Evolutionary conservation across 352 stramenopile species (phyloP), one percentile per base, ranked within the genome.

Genomic region (Globisporangium nodosum): DNA sequence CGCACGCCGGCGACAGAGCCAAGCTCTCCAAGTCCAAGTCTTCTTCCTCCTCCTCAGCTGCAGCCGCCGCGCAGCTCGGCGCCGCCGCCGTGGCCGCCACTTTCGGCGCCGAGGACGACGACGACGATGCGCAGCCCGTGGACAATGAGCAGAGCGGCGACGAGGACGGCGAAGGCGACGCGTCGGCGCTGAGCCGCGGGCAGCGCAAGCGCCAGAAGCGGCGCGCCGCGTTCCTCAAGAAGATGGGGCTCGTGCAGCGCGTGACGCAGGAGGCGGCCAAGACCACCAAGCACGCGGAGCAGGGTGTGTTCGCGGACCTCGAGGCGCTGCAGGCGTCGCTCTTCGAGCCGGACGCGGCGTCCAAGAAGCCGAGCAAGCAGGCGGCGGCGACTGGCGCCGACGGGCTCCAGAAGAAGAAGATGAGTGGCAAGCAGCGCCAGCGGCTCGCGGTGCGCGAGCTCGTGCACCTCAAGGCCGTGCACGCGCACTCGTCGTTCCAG

Each of bases 141-240:
- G 66, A 82, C 60, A 64, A 72, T 40, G 72, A 76, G 47, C 56
- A 58, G 37, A 70, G 63, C 40, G 65, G 60, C 27, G 68, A 83
- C 13, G 69, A 72, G 30, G 64, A 15, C 35, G 69, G 65, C 3
- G 57, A 49, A 31, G 58, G 60, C 5, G 71, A 70, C n/a, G 57
- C 57, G 12, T 65, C 72, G 52, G 74, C 65, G 31, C 66, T 91
- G 52, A 94, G 85, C 51, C 85, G 85, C 31, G 85, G 85, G 1
- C 85, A 94, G 61, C 81, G 85, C 64, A 94, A 94, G 58, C 85
- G 85, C 0, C 73, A 91, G 45, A 94, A 93, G 65, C 81, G 83
- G 5, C 85, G 85, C 15, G 68, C 68, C 15, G 83, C 85, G 54
- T 93, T 94, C 64, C 78, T 93, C 73, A 80, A 79, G 56, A 94